Evolutionary conservation across 108 stramenopile species (phyloP), one percentile per base, ranked within the genome.

Genomic region (Cyclostephanos tholiformis): DNA sequence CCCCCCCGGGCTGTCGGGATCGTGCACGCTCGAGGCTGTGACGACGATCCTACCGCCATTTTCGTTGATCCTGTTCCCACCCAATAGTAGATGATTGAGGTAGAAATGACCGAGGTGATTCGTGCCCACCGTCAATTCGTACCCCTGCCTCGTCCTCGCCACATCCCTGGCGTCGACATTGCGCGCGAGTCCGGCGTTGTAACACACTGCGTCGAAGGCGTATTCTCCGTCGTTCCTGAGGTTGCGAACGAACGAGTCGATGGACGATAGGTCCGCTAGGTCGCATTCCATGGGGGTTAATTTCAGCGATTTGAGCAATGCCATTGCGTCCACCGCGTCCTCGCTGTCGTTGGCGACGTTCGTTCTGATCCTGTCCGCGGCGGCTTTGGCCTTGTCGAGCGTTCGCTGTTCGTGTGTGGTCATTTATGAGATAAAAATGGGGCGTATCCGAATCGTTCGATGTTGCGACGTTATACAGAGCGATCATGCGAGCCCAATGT

Each of bases 51-150:
- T 65, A 12, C 84, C 89, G 35, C 55, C 63, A 1, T 82, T 59
- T 16, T 65, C 60, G 19, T 82, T 63, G 29, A 97, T 78, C 39
- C 65, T 46, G 22, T 97, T 76, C 23, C 64, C 56, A 14, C 87
- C 79, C 66, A 91, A 44, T 2, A 97, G 68, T 27, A 94, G 73
- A 51, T 89, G 75, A 51, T 96, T 95, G 58, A 99, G 79, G 29
- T 95, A 94, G 78, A 98, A 97, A 73, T 97, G 97, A n/a, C 97
- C 98, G 14, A 99, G 76, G 72, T 98, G 98, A 78, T 99, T 99
- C 14, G 93, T 95, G 11, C 97, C 97, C 51, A 98, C 85, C 4
- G 90, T 95, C 59, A 86, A 75, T 78, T 92, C 94, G 84, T 89
- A 93, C 1, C 88, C 89, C 50, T 92, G 85, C 22, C 63, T 68